Conservation (phyloP, 306 rosid species). For the Pyrus communis region DNA sequence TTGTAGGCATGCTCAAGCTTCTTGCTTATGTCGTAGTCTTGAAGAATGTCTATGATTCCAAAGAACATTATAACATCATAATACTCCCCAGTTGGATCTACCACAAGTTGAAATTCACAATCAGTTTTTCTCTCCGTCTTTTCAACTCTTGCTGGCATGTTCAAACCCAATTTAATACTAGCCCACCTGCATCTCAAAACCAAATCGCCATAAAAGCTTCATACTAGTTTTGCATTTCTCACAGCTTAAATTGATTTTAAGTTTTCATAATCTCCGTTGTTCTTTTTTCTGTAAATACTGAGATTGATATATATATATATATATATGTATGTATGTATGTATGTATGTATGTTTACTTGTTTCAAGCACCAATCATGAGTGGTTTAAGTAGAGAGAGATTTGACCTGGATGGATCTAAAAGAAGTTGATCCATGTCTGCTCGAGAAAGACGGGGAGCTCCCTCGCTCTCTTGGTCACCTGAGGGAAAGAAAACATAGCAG, state of each 20-base stretch:
- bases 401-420: constrained; percentile 68
- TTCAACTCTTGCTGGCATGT: constrained; percentile 76
- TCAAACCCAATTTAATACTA: constrained; percentile 52
- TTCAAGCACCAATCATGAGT: background rate
- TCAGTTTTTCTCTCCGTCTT: constrained; percentile 60
- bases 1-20: constrained; percentile 98
- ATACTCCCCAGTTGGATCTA: constrained; percentile 77
- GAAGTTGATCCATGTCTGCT: constrained; percentile 56
- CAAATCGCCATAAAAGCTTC: background rate
- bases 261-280: too few species aligned
- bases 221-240: background rate
- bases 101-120: constrained; percentile 51
- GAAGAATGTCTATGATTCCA: constrained; percentile 91
- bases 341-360: background rate
- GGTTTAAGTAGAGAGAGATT: background rate
- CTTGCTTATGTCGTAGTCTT: constrained; percentile 96
- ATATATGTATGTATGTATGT: too few species aligned
- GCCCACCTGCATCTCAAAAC: constrained; percentile 48
- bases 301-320: background rate
- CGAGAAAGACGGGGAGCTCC: constrained; percentile 38
- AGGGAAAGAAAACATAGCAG: background rate
- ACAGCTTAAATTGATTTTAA: too few species aligned
- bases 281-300: too few species aligned
- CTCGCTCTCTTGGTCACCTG: constrained; percentile 44
- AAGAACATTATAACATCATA: constrained; percentile 68